Evolutionary conservation across 1,284 basidiomycete species (phyloP), one percentile per base, ranked within the genome.

Genomic region (Fomitiporia mediterranea): DNA sequence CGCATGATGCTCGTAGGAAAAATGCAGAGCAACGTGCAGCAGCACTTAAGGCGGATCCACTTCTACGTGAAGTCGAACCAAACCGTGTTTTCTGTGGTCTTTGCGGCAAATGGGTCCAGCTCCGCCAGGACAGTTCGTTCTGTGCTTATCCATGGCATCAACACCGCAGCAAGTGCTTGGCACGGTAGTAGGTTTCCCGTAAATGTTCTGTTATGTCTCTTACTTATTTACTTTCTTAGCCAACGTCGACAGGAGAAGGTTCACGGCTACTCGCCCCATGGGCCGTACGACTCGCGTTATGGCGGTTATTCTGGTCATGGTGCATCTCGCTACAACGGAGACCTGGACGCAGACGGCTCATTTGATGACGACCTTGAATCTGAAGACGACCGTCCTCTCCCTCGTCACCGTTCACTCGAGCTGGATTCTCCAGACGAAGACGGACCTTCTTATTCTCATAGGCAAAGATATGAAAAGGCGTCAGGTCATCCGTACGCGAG

Each of bases 81-180:
- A 86, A 85, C 64, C 74, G 84, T 23, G 86, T 89, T 0, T 87
- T 88, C 64, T 89, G 86, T 64, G 74, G 75, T 3, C 68, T 88
- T 1, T 89, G 87, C 65, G 74, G 78, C 62, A 89, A 89, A 68
- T 89, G 86, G 87, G 86, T 89, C 0, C 86, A 87, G 66, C 73
- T 89, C 27, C 69, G 86, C 47, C 85, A 88, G 66, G 86, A 89
- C 62, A 78, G 76, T 58, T 81, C 80, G 44, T 89, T 82, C 66
- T 89, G 86, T 61, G 83, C 85, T 48, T 86, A 88, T 66, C 86
- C 86, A 23, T 89, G 86, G 86, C 65, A 81, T 54, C 84, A 87
- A 68, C 86, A 89, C 66, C 77, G 83, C n/a, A 77, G 74, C 39
- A 88, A 87, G 67, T 89, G 86, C 69, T 64, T 86, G 40, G 77